phyloP scores from a whole-genome alignment of 495 filamentous ascomycete genomes.

The Aspergillus hancockii region DNA sequence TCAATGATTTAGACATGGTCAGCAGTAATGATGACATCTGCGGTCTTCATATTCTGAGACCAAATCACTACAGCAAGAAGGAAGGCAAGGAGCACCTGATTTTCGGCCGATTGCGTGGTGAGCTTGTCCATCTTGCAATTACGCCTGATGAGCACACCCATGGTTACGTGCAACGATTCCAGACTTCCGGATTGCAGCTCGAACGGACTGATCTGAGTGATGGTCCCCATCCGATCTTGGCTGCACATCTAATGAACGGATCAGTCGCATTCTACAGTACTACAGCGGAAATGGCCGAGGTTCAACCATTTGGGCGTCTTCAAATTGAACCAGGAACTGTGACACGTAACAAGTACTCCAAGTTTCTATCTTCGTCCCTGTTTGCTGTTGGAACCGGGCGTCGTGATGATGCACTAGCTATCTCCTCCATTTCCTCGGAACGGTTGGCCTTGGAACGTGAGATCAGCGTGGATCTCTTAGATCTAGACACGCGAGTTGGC shows the following conservation, averaged over 20 bases:
- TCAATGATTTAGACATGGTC: constrained; percentile 48
- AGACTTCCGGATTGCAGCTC: constrained; percentile 30
- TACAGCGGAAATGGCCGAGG: constrained; percentile 24
- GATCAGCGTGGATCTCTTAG: constrained; percentile 32
- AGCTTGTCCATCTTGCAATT: constrained; percentile 40
- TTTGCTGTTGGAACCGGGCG: constrained; percentile 55
- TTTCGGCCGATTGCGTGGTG: constrained; percentile 40
- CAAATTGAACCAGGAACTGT: constrained; percentile 22
- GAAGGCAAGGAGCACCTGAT: constrained; percentile 39
- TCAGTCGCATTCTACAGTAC: constrained; percentile 50
- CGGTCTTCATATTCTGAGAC: constrained; percentile 52
- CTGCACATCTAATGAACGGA: constrained; percentile 47
- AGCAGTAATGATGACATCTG: constrained; percentile 68
- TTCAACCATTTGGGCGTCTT: constrained; percentile 42
- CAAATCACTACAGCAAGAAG: constrained; percentile 34
- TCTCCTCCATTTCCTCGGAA: constrained; percentile 49
- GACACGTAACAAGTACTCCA: constrained; percentile 49
- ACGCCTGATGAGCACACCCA: constrained; percentile 25
- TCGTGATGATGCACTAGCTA: constrained; percentile 43
- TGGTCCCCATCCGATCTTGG: constrained; percentile 39
- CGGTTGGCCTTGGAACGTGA: constrained; percentile 38
- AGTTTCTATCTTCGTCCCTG: constrained; percentile 48
- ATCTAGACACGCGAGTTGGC: constrained; percentile 25
- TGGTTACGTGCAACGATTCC: constrained; percentile 35
- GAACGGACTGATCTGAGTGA: constrained; percentile 35